Conservation (phyloP, 345 rosid genomes). For the Melaleuca alternifolia region DNA sequence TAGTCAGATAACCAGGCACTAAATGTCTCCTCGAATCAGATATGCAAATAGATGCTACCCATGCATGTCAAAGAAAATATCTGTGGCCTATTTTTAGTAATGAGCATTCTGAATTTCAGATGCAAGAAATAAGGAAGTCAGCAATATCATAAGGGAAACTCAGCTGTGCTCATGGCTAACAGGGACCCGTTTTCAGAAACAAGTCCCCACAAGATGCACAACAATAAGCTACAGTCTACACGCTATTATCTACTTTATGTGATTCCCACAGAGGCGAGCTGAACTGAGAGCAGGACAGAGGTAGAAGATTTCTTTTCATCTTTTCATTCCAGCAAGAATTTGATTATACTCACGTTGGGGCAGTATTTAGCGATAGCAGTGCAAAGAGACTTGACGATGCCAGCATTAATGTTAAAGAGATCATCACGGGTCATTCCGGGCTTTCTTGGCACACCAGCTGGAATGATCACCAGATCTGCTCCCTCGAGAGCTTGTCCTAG, state of each 20-base stretch:
- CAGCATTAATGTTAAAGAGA: constrained; percentile 88
- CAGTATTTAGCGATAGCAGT: constrained; percentile 75
- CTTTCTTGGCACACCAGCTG: constrained; percentile 87
- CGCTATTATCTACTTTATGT: not conserved
- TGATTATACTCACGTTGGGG: constrained; percentile 47
- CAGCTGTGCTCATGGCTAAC: not conserved
- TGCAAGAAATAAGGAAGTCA: not conserved
- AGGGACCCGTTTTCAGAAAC: not conserved
- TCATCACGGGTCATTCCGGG: constrained; percentile 95
- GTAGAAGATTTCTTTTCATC: not conserved
- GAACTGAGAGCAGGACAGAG: not conserved
- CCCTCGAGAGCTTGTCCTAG: constrained; percentile 67
- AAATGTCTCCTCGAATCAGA: not conserved
- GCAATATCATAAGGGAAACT: not conserved
- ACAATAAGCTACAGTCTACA: not conserved
- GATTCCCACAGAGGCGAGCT: not conserved
- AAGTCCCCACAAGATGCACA: not conserved
- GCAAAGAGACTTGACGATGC: constrained; percentile 63
- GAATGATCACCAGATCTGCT: constrained; percentile 66
- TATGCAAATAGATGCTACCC: not conserved
- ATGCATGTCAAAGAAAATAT: not conserved
- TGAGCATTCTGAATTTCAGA: not conserved
- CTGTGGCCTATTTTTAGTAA: not conserved
- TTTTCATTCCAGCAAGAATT: not conserved
- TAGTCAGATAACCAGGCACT: not conserved